Conservation (phyloP, 2,329 filamentous ascomycete species). For the Hymenoscyphus salicellus region DNA sequence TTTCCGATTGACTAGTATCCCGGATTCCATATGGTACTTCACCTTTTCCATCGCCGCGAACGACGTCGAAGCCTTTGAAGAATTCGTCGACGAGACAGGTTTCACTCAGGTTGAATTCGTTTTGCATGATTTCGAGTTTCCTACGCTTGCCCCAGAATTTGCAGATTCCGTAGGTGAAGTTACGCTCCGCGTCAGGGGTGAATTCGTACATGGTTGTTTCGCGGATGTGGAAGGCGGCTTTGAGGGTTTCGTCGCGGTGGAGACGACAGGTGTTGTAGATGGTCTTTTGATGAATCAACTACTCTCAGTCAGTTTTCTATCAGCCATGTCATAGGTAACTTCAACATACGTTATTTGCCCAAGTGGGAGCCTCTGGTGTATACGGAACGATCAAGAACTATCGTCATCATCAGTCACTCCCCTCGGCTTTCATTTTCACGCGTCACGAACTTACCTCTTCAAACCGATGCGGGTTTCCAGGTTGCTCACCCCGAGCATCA, state of each 20-base stretch:
- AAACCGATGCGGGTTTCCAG: neutral
- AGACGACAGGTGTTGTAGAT: too few relatives aligned
- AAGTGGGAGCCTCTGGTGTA: too few relatives aligned
- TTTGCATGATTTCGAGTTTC: neutral
- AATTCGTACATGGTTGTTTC: neutral
- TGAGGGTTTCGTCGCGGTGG: neutral
- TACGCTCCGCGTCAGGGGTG: neutral
- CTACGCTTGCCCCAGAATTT: neutral
- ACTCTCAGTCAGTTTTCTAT: too few relatives aligned
- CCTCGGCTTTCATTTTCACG: neutral
- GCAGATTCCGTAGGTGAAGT: neutral
- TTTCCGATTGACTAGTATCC: too few relatives aligned
- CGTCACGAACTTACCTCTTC: neutral
- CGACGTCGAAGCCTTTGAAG: neutral
- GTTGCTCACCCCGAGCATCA: neutral
- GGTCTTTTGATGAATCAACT: too few relatives aligned
- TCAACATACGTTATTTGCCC: too few relatives aligned
- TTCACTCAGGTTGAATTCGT: neutral
- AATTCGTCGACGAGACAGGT: neutral
- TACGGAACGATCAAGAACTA: too few relatives aligned
- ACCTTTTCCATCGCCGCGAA: too few relatives aligned
- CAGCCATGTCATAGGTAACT: too few relatives aligned
- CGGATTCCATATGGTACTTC: too few relatives aligned
- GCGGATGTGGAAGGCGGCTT: neutral
- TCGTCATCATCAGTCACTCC: neutral